A percentile compares a stretch with the other conserved stretches of the same genome.
Evolutionary conservation across 2,329 filamentous ascomycete genomes (phyloP).

Genomic region (Diaporthe sp.): DNA sequence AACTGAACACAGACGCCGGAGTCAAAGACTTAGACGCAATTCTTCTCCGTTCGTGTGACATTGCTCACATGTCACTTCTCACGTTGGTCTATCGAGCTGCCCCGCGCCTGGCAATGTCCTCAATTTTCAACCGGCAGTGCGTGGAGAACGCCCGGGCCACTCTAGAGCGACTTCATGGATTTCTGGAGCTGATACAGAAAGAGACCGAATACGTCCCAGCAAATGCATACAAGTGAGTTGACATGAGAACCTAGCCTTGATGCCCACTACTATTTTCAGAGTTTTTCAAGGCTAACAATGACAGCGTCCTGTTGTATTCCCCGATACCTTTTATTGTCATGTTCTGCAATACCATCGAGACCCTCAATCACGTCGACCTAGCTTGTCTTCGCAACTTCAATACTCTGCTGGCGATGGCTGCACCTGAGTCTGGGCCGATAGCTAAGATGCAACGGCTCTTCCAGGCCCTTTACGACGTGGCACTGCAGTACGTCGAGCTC

Average conservation of each 20-base stretch:
- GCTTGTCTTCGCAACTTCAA: conserved; percentile 1
- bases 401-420: background rate
- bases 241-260: background rate
- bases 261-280: background rate
- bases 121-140: background rate
- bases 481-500: conserved; percentile 1
- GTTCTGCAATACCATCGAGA: background rate
- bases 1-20: background rate
- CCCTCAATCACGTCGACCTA: background rate
- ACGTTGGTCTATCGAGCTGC: background rate
- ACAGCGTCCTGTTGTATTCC: background rate
- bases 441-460: background rate
- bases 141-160: background rate
- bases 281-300: background rate
- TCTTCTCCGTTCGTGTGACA: background rate
- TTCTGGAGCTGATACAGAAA: background rate
- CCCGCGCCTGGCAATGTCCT: background rate
- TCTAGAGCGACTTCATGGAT: background rate
- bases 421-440: background rate
- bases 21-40: background rate
- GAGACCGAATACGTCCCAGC: background rate
- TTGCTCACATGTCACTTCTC: background rate
- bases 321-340: conserved; percentile 1
- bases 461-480: conserved; percentile 2
- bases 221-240: background rate